A percentile compares a stretch with the other conserved stretches of the same genome.
phyloP scores from a whole-genome alignment of 2,329 filamentous ascomycete species.

The Fusarium drepaniforme region DNA sequence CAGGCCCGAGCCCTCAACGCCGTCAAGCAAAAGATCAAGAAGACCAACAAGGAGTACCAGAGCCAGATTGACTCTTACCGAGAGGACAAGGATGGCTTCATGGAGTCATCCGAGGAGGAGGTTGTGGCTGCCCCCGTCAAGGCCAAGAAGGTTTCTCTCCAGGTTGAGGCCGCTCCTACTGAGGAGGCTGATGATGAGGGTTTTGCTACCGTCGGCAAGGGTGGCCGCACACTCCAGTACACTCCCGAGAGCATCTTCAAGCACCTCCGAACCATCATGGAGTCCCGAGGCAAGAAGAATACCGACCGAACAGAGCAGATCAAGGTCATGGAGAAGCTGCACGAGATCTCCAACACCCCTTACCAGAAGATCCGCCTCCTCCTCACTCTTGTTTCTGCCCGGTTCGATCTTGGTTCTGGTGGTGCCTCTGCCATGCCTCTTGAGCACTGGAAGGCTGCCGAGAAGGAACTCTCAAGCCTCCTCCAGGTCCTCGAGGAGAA shows the following conservation, averaged over 20 bases:
- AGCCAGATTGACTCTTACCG: slow-evolving; percentile 89
- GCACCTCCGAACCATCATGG: slow-evolving; percentile 91
- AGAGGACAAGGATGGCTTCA: slow-evolving; percentile 86
- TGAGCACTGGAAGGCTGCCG: slow-evolving; percentile 96
- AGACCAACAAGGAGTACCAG: slow-evolving; percentile 96
- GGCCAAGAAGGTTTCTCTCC: slow-evolving; percentile 53
- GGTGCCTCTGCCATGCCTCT: slow-evolving; percentile 86
- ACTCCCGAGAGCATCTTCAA: slow-evolving; percentile 99
- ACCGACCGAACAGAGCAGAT: slow-evolving; percentile 96
- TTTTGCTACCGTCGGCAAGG: slow-evolving; percentile 89
- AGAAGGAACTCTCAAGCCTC: slow-evolving; percentile 85
- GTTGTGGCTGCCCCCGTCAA: slow-evolving; percentile 64
- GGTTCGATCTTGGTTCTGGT: slow-evolving; percentile 91
- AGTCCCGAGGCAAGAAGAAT: slow-evolving; percentile 99
- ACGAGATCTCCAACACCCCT: slow-evolving; percentile 88
- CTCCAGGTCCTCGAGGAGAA: slow-evolving; percentile 84
- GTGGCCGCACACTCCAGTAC: slow-evolving; percentile 89
- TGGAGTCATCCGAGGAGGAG: slow-evolving; percentile 86
- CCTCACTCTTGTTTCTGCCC: slow-evolving; percentile 89
- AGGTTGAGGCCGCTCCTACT: slow-evolving; percentile 60
- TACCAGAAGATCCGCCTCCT: slow-evolving; percentile 96
- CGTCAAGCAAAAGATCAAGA: slow-evolving; percentile 98
- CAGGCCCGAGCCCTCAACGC: slow-evolving; percentile 95
- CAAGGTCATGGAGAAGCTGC: slow-evolving; percentile 94
- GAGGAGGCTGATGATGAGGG: slow-evolving; percentile 82